Evolutionary conservation across 2,329 filamentous ascomycete species (phyloP).

Genomic region (Microdochium nivale): DNA sequence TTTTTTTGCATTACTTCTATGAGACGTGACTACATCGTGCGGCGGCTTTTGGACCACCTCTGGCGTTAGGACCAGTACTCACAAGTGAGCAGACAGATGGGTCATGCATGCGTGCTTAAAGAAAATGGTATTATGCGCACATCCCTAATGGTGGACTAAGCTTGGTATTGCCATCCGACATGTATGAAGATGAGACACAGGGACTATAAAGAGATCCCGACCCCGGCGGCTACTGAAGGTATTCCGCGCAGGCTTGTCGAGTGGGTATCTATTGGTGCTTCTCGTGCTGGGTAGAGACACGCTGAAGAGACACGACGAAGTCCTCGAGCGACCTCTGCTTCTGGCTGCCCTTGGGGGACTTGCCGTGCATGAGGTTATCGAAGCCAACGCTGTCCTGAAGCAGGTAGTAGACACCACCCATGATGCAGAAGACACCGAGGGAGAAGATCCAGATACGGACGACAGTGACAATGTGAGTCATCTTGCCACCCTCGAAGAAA

Average conservation of each 20-base stretch:
- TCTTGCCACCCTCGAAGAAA: slow-evolving; percentile 60
- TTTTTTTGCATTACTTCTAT: slow-evolving; percentile 1
- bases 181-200: slow-evolving; percentile 14
- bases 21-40: not conserved
- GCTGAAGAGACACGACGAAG: slow-evolving; percentile 84
- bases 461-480: slow-evolving; percentile 71
- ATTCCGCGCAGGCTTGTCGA: slow-evolving; percentile 12
- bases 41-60: not conserved
- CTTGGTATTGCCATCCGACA: not conserved
- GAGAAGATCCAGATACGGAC: slow-evolving; percentile 89
- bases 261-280: slow-evolving; percentile 56
- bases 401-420: slow-evolving; percentile 68
- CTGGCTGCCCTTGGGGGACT: slow-evolving; percentile 70
- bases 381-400: slow-evolving; percentile 74
- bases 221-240: not conserved
- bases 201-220: not conserved
- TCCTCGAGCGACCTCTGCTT: slow-evolving; percentile 84
- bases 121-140: slow-evolving; percentile 25
- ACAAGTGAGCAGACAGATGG: slow-evolving; percentile 1
- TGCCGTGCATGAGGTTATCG: slow-evolving; percentile 90
- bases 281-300: slow-evolving; percentile 87
- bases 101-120: slow-evolving; percentile 15
- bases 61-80: not conserved
- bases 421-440: slow-evolving; percentile 78
- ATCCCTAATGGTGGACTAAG: slow-evolving; percentile 15